Base-by-base conservation (phyloP, 2,329 filamentous ascomycete species). In the Penicillium sp. region DNA sequence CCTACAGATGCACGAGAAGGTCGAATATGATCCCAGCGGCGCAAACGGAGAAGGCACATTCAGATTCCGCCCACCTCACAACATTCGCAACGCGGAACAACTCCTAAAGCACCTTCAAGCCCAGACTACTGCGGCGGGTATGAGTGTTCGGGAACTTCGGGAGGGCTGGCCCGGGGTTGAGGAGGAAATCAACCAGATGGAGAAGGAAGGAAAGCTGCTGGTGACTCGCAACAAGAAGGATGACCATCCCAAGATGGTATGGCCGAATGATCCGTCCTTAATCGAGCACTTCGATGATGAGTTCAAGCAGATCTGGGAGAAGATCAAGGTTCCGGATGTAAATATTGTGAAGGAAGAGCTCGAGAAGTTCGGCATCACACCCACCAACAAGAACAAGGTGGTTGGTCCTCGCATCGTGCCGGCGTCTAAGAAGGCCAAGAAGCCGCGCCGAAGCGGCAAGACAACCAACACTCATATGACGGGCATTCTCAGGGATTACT, bases 211-310 rank as follows among this genome's bases (percentile, higher is more conserved):
- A 64, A 86, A 86, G 69, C 78, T 97, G 38, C 78, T 97, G 30
- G 89, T 96, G 5, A 87, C 89, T 18, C 83, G 91, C 53, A 91
- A 91, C 48, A 95, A 93, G 73, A 97, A 97, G 75, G 92, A 97
- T 68, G 86, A 88, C 64, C 81, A 88, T 60, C 85, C 92, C 1
- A 84, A 86, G 62, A 88, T 87, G 75, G 84, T 99, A 45, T 97
- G 91, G 89, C 80, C 85, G 44, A 89, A 99, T 69, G 89, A 95
- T 62, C 81, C 89, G 12, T 85, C 83, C 11, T 79, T 95, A 44
- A 81, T 84, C 62, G 80, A 90, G 65, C 68, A 75, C 30, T 84
- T 97, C 59, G 90, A 96, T 64, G 74, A 80, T 8, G 89, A 95
- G 68, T 96, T 97, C 69, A 80, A 85, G 67, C 75, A 77, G 51